A percentile compares a stretch with the other conserved stretches of the same genome.
Conservation (phyloP, 2,329 filamentous ascomycete genomes). For the Colletotrichum sp. region DNA sequence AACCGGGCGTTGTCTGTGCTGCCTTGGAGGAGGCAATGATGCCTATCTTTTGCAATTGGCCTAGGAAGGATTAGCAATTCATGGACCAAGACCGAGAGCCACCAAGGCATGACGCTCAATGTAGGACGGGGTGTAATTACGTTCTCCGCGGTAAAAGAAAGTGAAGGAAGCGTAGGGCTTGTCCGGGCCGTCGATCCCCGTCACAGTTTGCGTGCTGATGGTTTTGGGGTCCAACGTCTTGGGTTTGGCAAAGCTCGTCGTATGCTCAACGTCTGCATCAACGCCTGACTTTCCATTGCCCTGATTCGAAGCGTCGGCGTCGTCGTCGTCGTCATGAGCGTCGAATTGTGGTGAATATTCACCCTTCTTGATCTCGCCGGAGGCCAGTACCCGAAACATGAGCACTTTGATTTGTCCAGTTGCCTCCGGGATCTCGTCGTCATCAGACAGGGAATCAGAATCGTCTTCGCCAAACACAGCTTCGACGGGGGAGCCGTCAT, state of each 20-base stretch:
- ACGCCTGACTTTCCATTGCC: slow-evolving; percentile 63
- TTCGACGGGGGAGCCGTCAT: slow-evolving; percentile 77
- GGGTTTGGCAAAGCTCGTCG: slow-evolving; percentile 95
- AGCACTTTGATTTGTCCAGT: slow-evolving; percentile 98
- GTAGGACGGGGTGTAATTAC: slow-evolving; percentile 61
- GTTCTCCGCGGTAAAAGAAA: slow-evolving; percentile 95
- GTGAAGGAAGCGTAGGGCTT: slow-evolving; percentile 97
- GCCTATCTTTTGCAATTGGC: slow-evolving; percentile 96
- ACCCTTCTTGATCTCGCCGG: slow-evolving; percentile 95
- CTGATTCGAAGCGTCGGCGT: slow-evolving; percentile 54
- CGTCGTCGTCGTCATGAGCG: slow-evolving; percentile 92
- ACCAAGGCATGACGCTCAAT: not conserved
- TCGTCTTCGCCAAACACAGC: slow-evolving; percentile 71
- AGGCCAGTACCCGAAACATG: slow-evolving; percentile 92
- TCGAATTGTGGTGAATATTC: slow-evolving; percentile 98
- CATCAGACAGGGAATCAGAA: slow-evolving; percentile 74
- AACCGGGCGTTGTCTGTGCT: slow-evolving; percentile 63
- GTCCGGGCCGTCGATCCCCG: slow-evolving; percentile 93
- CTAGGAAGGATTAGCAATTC: slow-evolving; percentile 45
- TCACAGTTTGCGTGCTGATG: slow-evolving; percentile 99
- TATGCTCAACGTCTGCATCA: slow-evolving; percentile 90
- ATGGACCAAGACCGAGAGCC: not conserved
- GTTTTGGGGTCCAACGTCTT: slow-evolving; percentile 96
- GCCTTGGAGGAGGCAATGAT: slow-evolving; percentile 75
- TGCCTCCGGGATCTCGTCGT: slow-evolving; percentile 91